Percentiles rank a stretch among this genome's conserved stretches.
These are phyloP conservation scores for Monilinia fructigena DNA, from an alignment of 2,329 filamentous ascomycete genomes.

Conservation along the genomic window DNA sequence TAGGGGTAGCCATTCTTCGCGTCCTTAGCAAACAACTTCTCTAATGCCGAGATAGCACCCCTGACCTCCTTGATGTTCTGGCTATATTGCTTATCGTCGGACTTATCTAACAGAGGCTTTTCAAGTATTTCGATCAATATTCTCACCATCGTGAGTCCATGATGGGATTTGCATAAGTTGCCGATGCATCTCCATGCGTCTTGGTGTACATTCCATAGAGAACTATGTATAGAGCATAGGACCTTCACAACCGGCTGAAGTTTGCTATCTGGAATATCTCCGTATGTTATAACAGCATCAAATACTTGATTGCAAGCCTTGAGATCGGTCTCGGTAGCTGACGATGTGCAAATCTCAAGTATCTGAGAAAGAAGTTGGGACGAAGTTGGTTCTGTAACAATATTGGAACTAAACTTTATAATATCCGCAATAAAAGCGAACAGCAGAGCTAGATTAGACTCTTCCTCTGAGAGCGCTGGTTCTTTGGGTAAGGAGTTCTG, in stretches of 20 bases:
- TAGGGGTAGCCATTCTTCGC: conserved; percentile 57
- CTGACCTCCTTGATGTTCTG: conserved; percentile 57
- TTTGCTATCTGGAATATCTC: conserved; percentile 62
- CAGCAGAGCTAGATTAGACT: conserved; percentile 61
- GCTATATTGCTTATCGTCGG: conserved; percentile 45
- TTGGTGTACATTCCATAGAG: conserved; percentile 60
- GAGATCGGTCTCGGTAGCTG: conserved; percentile 63
- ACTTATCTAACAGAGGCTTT: conserved; percentile 47
- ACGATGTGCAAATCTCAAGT: conserved; percentile 66
- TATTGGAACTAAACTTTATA: conserved; percentile 73
- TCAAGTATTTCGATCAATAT: conserved; percentile 63
- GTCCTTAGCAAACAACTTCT: conserved; percentile 60
- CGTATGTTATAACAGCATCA: conserved; percentile 69
- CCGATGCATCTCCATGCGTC: conserved; percentile 68
- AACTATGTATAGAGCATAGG: conserved; percentile 68
- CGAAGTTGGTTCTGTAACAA: conserved; percentile 62
- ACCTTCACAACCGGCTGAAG: conserved; percentile 67
- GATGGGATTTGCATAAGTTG: conserved; percentile 71
- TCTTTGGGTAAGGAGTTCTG: conserved; percentile 42
- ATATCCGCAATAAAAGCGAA: conserved; percentile 66
- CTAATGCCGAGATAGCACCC: conserved; percentile 61
- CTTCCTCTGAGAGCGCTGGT: conserved; percentile 49
- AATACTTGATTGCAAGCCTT: conserved; percentile 66
- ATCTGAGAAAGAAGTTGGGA: conserved; percentile 60
- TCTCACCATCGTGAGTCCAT: conserved; percentile 66